Evolutionary conservation across 495 filamentous ascomycete species (phyloP), one percentile per base, ranked within the genome.

Genomic region (Penicillium soppii): DNA sequence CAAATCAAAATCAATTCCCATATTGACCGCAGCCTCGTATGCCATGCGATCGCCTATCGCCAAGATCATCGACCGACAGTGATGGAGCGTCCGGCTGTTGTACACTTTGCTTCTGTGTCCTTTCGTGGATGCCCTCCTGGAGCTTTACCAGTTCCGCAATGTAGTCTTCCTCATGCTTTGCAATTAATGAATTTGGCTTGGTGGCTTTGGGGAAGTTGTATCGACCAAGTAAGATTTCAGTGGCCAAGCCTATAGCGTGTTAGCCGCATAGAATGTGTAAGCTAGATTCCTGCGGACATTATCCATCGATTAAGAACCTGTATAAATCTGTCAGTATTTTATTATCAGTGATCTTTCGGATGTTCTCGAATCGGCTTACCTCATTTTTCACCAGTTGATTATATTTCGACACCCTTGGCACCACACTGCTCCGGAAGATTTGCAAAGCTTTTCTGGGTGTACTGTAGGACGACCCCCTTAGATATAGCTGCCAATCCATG

Each of bases 11-110:
- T 60, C 55, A 0, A 73, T 29, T 13, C 41, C 47, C 12, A 40
- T 44, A 15, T 62, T 52, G 2, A 39, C 29, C 4, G 69, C 64
- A 5, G 66, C 64, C 44, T 73, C 68, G 19, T 66, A 68, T 0
- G 62, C 67, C 66, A 70, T 70, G 8, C 67, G 66, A 17, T 67
- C 62, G 0, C 66, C 69, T 2, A 66, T 66, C 5, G 67, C 63
- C 42, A 63, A 33, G 27, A 70, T 41, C 13, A 72, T 47, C 0
- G 58, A 37, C 6, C 56, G 59, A 37, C 59, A 70, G 5, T 43
- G 65, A 1, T 67, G 69, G 10, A 72, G 43, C 12, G 16, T 16
- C 5, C 32, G 32, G 1, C 43, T 36, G 38, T 68, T 73, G 36
- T 65, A 68, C 17, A 61, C 56, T 8, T 54, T 53, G 35, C 67